Percentiles rank a stretch among this genome's conserved stretches.
Evolutionary conservation across 345 rosid genomes (phyloP).

Genomic region (Anastatica hierochuntica): DNA sequence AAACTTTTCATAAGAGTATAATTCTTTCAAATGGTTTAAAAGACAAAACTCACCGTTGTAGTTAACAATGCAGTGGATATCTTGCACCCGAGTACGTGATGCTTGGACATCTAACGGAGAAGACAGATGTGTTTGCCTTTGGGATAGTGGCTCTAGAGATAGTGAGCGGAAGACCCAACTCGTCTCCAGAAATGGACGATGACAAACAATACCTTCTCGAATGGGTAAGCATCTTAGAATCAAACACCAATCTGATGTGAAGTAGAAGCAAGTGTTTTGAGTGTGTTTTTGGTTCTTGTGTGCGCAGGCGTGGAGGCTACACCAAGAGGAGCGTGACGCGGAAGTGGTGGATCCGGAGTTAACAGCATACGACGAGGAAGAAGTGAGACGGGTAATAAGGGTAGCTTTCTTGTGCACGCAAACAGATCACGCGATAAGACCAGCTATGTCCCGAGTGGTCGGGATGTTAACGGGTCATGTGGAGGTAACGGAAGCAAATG

Average conservation of each 20-base stretch:
- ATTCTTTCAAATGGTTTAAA: not conserved
- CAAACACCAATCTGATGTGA: not conserved
- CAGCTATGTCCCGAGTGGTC: conserved; percentile 38
- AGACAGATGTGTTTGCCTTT: conserved; percentile 59
- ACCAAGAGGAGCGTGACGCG: conserved; percentile 30
- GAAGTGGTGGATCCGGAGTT: conserved; percentile 36
- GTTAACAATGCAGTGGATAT: conserved; percentile 39
- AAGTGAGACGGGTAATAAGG: conserved; percentile 34
- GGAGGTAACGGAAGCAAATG: conserved; percentile 31
- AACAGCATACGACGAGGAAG: conserved; percentile 26
- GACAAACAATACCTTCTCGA: conserved; percentile 58
- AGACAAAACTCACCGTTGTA: not conserved
- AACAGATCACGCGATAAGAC: conserved; percentile 27
- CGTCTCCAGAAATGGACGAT: conserved; percentile 33
- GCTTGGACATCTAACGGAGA: conserved; percentile 66
- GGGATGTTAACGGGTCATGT: conserved; percentile 42
- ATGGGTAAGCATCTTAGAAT: conserved; percentile 37
- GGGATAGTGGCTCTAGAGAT: conserved; percentile 57
- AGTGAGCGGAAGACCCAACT: conserved; percentile 58
- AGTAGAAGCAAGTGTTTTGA: not conserved
- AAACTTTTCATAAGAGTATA: not conserved
- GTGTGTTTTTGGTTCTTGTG: not conserved
- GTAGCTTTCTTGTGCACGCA: conserved; percentile 43
- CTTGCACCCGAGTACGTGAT: conserved; percentile 72
- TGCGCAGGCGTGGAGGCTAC: conserved; percentile 47